These are phyloP conservation scores for Aspergillus conjunctus DNA, from an alignment of 495 filamentous ascomycete species.

Conservation along the genomic window DNA sequence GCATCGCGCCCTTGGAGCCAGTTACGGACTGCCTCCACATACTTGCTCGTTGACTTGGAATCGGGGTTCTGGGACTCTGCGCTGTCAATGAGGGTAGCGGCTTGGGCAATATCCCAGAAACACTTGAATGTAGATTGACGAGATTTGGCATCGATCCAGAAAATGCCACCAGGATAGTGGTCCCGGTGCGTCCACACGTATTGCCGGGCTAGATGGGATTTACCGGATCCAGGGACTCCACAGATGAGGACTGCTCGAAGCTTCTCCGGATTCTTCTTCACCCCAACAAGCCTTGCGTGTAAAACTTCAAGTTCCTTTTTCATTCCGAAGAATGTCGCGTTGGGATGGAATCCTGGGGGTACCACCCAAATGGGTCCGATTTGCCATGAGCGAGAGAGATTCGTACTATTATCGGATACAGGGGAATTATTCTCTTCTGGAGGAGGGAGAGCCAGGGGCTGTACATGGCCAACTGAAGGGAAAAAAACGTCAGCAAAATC, in stretches of 20 bases:
- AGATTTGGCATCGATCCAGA: conserved; percentile 76
- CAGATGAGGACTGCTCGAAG: conserved; percentile 71
- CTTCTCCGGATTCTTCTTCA: conserved; percentile 60
- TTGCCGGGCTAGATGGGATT: conserved; percentile 79
- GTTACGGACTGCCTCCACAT: conserved; percentile 60
- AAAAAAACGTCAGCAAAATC: conserved; percentile 37
- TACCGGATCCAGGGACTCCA: conserved; percentile 76
- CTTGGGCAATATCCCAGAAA: conserved; percentile 76
- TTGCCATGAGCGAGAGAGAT: conserved; percentile 26
- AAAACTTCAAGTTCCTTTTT: conserved; percentile 68
- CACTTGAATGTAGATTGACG: conserved; percentile 63
- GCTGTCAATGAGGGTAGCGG: conserved; percentile 53
- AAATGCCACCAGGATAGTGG: conserved; percentile 73
- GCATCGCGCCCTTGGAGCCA: conserved; percentile 72
- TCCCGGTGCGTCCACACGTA: conserved; percentile 71
- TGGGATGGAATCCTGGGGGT: conserved; percentile 75
- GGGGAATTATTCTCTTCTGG: conserved; percentile 32
- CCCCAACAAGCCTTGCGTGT: conserved; percentile 67
- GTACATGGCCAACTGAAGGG: conserved; percentile 29
- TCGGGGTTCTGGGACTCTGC: conserved; percentile 40
- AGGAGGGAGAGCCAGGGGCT: conserved; percentile 3
- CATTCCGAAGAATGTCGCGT: conserved; percentile 75
- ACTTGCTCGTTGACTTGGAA: conserved; percentile 51
- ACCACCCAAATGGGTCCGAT: conserved; percentile 58
- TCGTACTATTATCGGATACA: conserved; percentile 30